phyloP scores from a whole-genome alignment of 805 yeast species.

The Candida maesae region DNA sequence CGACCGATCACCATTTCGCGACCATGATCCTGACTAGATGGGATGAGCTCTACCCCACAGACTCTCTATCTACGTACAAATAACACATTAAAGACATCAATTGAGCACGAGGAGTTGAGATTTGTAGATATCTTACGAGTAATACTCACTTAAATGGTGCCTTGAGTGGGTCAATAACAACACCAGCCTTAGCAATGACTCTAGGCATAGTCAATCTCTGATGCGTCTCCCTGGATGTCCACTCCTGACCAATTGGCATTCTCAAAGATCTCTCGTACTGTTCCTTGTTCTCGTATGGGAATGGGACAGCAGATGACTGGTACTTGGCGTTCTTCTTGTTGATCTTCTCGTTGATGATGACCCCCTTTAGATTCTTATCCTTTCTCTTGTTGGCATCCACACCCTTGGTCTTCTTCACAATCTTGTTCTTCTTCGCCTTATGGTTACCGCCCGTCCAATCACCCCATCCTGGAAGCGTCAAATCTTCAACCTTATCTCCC shows the following conservation, averaged over 20 bases:
- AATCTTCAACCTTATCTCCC: conserved; percentile 82
- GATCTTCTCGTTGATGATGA: conserved; percentile 83
- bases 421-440: conserved; percentile 45
- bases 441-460: conserved; percentile 83
- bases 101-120: too few species aligned
- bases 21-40: too few species aligned
- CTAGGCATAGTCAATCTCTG: conserved; percentile 88
- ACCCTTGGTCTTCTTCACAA: conserved; percentile 72
- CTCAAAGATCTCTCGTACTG: conserved; percentile 92
- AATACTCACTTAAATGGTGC: conserved; percentile 68
- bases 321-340: conserved; percentile 84
- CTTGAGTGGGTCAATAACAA: conserved; percentile 85
- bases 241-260: conserved; percentile 96
- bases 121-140: too few species aligned
- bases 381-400: conserved; percentile 67
- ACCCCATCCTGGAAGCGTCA: conserved; percentile 96
- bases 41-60: too few species aligned
- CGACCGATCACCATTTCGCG: too few species aligned
- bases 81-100: too few species aligned
- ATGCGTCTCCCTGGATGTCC: conserved; percentile 86
- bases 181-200: conserved; percentile 81
- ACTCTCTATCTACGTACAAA: too few species aligned
- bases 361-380: conserved; percentile 74
- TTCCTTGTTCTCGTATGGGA: conserved; percentile 88
- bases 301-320: conserved; percentile 87